Percentiles rank a stretch among this genome's conserved stretches.
These are phyloP conservation scores for Dictyostelium purpureum DNA, from an alignment of 78 protist genomes.

Conservation along the genomic window DNA sequence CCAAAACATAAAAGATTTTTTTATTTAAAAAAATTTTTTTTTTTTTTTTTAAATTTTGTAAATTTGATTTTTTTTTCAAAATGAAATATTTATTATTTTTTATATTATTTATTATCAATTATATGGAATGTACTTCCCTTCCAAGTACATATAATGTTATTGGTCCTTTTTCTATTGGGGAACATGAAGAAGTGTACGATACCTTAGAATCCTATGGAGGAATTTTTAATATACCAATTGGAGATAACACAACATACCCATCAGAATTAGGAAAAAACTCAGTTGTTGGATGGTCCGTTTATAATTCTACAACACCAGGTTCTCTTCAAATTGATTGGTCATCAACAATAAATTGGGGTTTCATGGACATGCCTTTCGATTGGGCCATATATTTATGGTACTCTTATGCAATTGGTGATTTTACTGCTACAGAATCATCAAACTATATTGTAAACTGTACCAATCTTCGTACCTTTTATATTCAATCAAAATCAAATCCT, in stretches of 20 bases:
- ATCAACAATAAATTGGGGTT: not conserved
- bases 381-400: constrained; percentile 65
- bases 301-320: not conserved
- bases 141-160: constrained; percentile 6
- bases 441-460: constrained; percentile 34
- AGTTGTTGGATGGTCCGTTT: constrained; percentile 21
- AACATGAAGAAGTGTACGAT: constrained; percentile 27
- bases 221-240: constrained; percentile 36
- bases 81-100: not conserved
- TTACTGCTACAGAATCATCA: not conserved
- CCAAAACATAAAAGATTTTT: no score
- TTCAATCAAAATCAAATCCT: not conserved
- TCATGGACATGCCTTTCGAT: constrained; percentile 2
- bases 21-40: no score
- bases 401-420: constrained; percentile 53
- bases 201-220: constrained; percentile 61
- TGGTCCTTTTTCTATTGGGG: constrained; percentile 60
- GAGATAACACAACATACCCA: constrained; percentile 21
- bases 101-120: not conserved
- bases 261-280: constrained; percentile 42
- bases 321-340: constrained; percentile 1
- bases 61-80: no score
- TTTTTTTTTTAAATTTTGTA: no score
- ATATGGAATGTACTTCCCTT: not conserved
- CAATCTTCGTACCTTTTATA: not conserved